Percentiles rank a stretch among this genome's conserved stretches.
Evolutionary conservation across 352 stramenopile genomes (phyloP).

Genomic region (Chrysophaeum taylorii): DNA sequence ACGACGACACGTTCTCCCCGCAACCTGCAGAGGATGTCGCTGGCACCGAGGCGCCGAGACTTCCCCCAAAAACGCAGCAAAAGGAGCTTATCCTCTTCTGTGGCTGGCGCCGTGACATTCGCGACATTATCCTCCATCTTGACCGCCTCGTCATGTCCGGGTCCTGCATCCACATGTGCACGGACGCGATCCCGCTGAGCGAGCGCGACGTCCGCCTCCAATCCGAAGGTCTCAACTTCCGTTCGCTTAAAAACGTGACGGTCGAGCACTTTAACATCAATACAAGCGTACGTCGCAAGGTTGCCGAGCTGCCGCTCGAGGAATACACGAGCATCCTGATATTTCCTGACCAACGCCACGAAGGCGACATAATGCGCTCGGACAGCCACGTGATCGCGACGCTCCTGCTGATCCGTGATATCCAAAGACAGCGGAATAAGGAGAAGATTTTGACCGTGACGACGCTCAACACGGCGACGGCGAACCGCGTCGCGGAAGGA

Average conservation of each 20-base stretch:
- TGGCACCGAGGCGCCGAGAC: not conserved
- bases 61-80: conserved; percentile 29
- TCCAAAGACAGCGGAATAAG: conserved; percentile 33
- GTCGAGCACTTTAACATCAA: conserved; percentile 56
- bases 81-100: conserved; percentile 63
- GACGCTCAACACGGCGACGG: not conserved
- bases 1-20: conserved; percentile 62
- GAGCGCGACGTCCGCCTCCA: conserved; percentile 12
- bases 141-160: conserved; percentile 43
- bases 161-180: conserved; percentile 58
- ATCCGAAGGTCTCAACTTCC: conserved; percentile 44
- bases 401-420: conserved; percentile 52
- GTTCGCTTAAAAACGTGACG: conserved; percentile 46
- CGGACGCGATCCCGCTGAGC: conserved; percentile 36
- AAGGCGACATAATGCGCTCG: conserved; percentile 62
- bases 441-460: too few species aligned
- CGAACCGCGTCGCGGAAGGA: not conserved
- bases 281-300: conserved; percentile 52
- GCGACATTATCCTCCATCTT: conserved; percentile 62
- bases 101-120: conserved; percentile 62
- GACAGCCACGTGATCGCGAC: conserved; percentile 62
- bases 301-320: conserved; percentile 44
- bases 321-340: conserved; percentile 61
- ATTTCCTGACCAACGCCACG: conserved; percentile 50
- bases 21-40: conserved; percentile 28